Percentiles rank a stretch among this genome's conserved stretches.
phyloP scores from a whole-genome alignment of 75 land plant species.

The Larix kaempferi region DNA sequence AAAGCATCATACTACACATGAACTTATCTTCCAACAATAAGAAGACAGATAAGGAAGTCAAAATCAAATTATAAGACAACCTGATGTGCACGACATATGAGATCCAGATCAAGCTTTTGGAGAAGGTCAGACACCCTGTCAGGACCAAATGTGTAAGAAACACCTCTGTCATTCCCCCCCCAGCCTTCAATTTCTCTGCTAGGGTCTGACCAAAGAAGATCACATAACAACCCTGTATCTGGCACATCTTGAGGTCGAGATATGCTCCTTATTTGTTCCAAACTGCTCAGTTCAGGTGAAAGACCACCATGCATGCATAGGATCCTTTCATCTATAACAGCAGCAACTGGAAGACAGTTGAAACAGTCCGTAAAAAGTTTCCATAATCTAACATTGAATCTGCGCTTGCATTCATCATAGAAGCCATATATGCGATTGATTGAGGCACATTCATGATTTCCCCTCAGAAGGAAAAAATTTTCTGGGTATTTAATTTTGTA shows the following conservation, averaged over 20 bases:
- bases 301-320: conserved; percentile 67
- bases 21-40: not conserved
- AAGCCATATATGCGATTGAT: conserved; percentile 57
- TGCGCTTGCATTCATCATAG: conserved; percentile 58
- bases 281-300: conserved; percentile 42
- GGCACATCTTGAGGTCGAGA: conserved; percentile 54
- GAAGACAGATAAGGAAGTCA: not conserved
- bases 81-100: conserved; percentile 57
- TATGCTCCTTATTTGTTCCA: conserved; percentile 36
- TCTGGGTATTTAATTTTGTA: conserved; percentile 56
- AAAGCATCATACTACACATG: not conserved
- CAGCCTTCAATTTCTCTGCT: conserved; percentile 34
- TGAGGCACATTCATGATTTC: conserved; percentile 61
- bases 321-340: conserved; percentile 50
- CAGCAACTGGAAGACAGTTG: conserved; percentile 55
- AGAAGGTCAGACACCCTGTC: conserved; percentile 34
- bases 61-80: conserved; percentile 12
- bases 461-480: conserved; percentile 47
- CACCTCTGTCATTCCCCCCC: conserved; percentile 39
- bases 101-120: conserved; percentile 48
- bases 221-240: conserved; percentile 46
- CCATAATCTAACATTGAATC: conserved; percentile 55
- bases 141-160: conserved; percentile 40
- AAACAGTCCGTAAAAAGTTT: conserved; percentile 61
- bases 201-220: conserved; percentile 59